Evolutionary conservation across 805 yeast genomes (phyloP), one percentile per base, ranked within the genome.

Genomic region (Spathaspora hagerdaliae): DNA sequence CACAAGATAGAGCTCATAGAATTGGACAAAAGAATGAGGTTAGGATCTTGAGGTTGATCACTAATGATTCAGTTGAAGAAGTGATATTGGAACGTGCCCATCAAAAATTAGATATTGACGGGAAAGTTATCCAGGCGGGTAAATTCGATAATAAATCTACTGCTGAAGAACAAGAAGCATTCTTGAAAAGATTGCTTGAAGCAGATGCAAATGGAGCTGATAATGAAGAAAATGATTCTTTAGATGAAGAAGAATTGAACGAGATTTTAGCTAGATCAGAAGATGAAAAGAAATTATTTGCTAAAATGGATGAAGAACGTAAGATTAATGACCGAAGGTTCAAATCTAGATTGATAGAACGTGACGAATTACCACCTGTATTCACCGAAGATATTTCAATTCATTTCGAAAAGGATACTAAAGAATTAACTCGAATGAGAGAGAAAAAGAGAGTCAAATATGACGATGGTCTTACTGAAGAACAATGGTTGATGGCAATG

Each of bases 121-220:
- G 94, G 46, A 87, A 87, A 62, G 96, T 87, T 55, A 87, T 87
- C 64, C 95, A 87, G 61, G 96, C 96, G 7, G 96, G 96, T 79
- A 86, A 86, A 60, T 87, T 87, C 59, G 92, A 87, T 67, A 85
- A 87, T 58, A 87, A 87, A 61, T 85, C 92, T 3, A 86, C 92
- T 9, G 81, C 91, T 1, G 94, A 86, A 64, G 96, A 87, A 61
- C 94, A 87, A 63, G 96, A 87, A 64, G 91, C 85, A 12, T 81
- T 82, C 45, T 74, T 87, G 62, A 81, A 85, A 64, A 75, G 82
- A 47, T 69, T 87, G 44, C 65, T 87, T 43, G 94, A 87, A 59
- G 85, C 83, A 14, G 92, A 85, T 54, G 77, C 81, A 36, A 66
- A 64, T 36, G 79, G 78, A 42, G 77, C 71, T 33, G 74, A 65